A percentile compares a stretch with the other conserved stretches of the same genome.
Evolutionary conservation across 2,329 filamentous ascomycete species (phyloP).

Genomic region (Beauveria scarabaeidicola): DNA sequence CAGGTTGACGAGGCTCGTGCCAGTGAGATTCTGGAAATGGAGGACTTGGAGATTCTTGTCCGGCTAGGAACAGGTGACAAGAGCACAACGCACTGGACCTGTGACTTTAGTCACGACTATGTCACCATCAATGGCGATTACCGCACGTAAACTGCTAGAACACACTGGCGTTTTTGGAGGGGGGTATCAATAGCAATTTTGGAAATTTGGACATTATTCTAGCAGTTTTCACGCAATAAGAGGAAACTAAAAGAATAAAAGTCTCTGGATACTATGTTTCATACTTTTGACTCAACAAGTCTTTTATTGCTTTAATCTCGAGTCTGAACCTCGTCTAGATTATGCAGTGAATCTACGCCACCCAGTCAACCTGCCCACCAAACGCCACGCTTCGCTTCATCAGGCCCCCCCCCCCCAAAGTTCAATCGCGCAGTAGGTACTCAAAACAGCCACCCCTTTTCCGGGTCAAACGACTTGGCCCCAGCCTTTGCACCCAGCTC

Average conservation of each 20-base stretch:
- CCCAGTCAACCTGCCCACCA: neutral
- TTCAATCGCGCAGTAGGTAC: neutral
- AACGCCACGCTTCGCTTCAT: too few relatives aligned
- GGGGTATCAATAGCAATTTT: neutral
- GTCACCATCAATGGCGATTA: slow-evolving; percentile 63
- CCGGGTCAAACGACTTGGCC: neutral
- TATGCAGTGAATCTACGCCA: neutral
- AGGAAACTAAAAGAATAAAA: neutral
- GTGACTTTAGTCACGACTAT: slow-evolving; percentile 79
- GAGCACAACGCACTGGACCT: slow-evolving; percentile 73
- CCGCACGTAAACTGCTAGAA: slow-evolving; percentile 38
- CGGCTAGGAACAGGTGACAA: slow-evolving; percentile 59
- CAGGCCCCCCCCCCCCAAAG: too few relatives aligned
- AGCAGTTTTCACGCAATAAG: too few relatives aligned
- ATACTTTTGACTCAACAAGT: neutral
- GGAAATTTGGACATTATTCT: too few relatives aligned
- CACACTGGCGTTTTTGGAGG: neutral
- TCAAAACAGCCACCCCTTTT: neutral
- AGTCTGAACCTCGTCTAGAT: too few relatives aligned
- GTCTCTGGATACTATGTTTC: neutral
- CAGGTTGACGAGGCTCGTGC: slow-evolving; percentile 68
- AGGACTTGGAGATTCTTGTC: slow-evolving; percentile 73
- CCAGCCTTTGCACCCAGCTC: neutral
- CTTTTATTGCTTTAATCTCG: neutral
- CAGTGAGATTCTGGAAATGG: slow-evolving; percentile 66